phyloP scores from a whole-genome alignment of 805 yeast genomes.

The Myxozyma neglecta region DNA sequence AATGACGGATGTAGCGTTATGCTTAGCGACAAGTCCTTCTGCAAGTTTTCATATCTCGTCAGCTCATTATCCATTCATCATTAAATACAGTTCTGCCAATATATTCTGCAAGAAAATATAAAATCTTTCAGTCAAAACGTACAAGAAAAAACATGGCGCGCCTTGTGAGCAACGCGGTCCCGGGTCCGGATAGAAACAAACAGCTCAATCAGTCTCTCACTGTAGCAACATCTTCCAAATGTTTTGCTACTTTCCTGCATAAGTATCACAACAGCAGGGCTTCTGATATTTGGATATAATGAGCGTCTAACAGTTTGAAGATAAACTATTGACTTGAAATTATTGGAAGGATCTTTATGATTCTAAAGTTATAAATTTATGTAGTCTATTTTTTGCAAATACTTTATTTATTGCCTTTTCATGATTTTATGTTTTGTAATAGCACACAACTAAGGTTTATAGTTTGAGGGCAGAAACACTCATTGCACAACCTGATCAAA shows the following conservation, averaged over 20 bases:
- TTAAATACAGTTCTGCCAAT: not conserved
- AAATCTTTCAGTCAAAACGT: not conserved
- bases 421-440: no score
- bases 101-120: not conserved
- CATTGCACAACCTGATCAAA: no score
- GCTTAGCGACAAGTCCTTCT: constrained; percentile 86
- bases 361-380: no score
- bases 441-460: no score
- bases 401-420: no score
- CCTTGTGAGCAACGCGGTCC: not conserved
- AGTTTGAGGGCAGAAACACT: no score
- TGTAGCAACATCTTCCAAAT: not conserved
- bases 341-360: no score
- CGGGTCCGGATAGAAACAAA: constrained; percentile 1
- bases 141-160: constrained; percentile 25
- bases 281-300: not conserved
- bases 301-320: no score
- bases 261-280: not conserved
- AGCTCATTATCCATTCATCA: not conserved
- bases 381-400: no score
- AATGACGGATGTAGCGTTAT: constrained; percentile 95
- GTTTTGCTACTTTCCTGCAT: not conserved
- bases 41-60: constrained; percentile 9
- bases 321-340: no score
- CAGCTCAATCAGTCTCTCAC: not conserved